Percentiles rank a stretch among this genome's conserved stretches.
phyloP scores from a whole-genome alignment of 2,329 filamentous ascomycete genomes.

The Penicillium sp. region DNA sequence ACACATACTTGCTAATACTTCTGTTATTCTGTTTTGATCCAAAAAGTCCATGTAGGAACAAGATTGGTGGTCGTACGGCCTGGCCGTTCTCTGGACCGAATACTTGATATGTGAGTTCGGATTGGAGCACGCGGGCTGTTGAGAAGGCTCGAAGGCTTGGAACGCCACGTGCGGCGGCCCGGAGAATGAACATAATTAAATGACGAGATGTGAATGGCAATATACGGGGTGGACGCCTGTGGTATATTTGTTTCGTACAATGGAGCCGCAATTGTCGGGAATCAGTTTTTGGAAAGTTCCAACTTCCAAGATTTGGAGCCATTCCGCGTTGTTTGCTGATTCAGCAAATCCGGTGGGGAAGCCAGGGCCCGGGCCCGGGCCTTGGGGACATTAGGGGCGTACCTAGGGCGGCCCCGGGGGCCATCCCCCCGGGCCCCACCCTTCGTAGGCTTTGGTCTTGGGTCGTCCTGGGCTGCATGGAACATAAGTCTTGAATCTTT shows the following conservation, averaged over 20 bases:
- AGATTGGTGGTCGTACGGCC: constrained; percentile 57
- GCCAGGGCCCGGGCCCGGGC: no score
- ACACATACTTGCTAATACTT: constrained; percentile 81
- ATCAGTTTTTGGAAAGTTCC: no score
- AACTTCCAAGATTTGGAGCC: no score
- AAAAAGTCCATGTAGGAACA: constrained; percentile 90
- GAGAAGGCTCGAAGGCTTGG: constrained; percentile 31
- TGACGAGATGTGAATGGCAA: background rate
- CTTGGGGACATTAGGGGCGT: no score
- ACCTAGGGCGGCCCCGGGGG: no score
- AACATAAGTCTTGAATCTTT: no score
- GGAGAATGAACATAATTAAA: constrained; percentile 12
- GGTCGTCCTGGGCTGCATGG: no score
- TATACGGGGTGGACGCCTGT: background rate
- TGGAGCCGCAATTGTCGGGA: background rate
- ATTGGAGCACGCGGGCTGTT: constrained; percentile 26
- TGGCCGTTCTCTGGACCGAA: constrained; percentile 36
- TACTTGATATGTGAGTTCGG: constrained; percentile 37
- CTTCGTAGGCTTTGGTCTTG: no score
- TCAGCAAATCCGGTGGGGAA: no score
- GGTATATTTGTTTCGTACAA: no score
- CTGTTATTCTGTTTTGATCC: constrained; percentile 95
- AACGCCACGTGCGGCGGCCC: constrained; percentile 6
- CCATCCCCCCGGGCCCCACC: no score
- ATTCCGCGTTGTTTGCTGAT: no score